Base-by-base conservation (phyloP, 441 rosid genomes). In the Gossypium aridum region DNA sequence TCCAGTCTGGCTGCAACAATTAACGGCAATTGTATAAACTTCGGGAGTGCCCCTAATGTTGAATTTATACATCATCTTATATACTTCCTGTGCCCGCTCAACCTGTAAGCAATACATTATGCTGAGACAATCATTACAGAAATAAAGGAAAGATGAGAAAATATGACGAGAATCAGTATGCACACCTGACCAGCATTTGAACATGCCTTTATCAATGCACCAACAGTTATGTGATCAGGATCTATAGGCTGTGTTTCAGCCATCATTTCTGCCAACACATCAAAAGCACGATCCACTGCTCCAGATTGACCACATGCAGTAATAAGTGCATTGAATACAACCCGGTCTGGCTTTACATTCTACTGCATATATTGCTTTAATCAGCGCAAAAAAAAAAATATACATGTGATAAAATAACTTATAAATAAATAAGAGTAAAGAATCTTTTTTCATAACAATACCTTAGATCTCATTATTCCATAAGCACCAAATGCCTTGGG, bases 401-500 rank as follows among this genome's bases (percentile, higher is more conserved):
- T 66, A 39, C 19, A 37, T 9, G 25, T 28, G 23, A 63, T 62
- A 73, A 72, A 60, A 73, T 20, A 71, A 60, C 54, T 54, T 60
- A 31, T 47, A 31, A 51, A 34, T 8, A 25, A 13, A 63, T 66
- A 71, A 64, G 7, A 72, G 43, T 55, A 63, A 53, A 57, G 22
- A 64, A 20, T 68, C 45, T 54, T 53, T 25, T 60, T 68, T 34
- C 31, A 54, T 57, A 45, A 68, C 67, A 74, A 77, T 88, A 94
- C 99, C 97, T 94, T 94, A 69, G 98, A 91, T 86, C 99, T 92
- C 90, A 94, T 77, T 82, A 94, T 90, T 20, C 99, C 99, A 79
- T 94, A 92, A 67, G 99, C 97, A 82, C 99, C 99, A 88, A 94
- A 94, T 56, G 99, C 98, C 86, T 94, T 94, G 43, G 98, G 96